Evolutionary conservation across 1,284 basidiomycete genomes (phyloP).

Genomic region (Cerrena zonata): DNA sequence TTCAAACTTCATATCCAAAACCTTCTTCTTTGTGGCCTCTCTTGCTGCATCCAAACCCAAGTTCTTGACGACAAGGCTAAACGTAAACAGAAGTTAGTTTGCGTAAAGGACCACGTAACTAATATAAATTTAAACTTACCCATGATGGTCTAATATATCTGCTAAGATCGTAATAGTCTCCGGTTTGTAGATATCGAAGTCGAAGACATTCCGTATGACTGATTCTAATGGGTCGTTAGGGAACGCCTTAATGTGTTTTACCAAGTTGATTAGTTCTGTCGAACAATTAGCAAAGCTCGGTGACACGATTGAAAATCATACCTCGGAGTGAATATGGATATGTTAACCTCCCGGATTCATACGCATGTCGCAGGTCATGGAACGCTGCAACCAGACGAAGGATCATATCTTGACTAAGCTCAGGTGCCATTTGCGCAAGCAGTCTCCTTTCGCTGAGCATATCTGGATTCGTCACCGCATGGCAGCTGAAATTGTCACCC

Average conservation of each 20-base stretch:
- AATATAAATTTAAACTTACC: conserved; percentile 32
- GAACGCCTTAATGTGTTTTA: conserved; percentile 56
- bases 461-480: conserved; percentile 62
- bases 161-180: conserved; percentile 57
- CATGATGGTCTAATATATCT: conserved; percentile 52
- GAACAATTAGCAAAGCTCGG: neutral
- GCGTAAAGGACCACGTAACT: neutral
- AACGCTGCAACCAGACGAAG: conserved; percentile 55
- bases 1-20: conserved; percentile 53
- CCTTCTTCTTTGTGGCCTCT: conserved; percentile 41
- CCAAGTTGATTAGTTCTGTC: conserved; percentile 58
- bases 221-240: conserved; percentile 50
- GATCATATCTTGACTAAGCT: conserved; percentile 48
- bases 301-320: neutral
- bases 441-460: conserved; percentile 54
- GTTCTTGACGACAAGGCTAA: conserved; percentile 46
- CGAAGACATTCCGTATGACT: conserved; percentile 58
- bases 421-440: conserved; percentile 55
- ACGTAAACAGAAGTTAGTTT: neutral
- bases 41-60: conserved; percentile 52
- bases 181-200: conserved; percentile 61
- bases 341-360: conserved; percentile 49
- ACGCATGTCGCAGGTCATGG: conserved; percentile 53
- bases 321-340: conserved; percentile 64
- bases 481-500: conserved; percentile 62